A percentile compares a stretch with the other conserved stretches of the same genome.
These are phyloP conservation scores for Lolium multiflorum DNA, from an alignment of 176 grass and related monocot species.

Conservation along the genomic window DNA sequence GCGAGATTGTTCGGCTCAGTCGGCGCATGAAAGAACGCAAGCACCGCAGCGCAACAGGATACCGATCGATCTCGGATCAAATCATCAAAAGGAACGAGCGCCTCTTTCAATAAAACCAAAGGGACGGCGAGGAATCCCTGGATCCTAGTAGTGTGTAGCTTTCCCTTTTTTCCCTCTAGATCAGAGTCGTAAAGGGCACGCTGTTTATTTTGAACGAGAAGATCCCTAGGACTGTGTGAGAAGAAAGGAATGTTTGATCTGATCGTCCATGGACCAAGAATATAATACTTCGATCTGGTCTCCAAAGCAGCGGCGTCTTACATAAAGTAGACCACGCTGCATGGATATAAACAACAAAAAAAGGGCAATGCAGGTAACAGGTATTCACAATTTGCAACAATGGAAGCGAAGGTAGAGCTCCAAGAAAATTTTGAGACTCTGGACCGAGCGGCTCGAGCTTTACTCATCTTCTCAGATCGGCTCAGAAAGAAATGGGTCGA, in stretches of 20 bases:
- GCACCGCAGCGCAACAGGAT: not conserved
- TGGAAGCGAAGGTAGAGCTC: too few species aligned
- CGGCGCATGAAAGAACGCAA: slow-evolving; percentile 46
- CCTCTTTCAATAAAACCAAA: slow-evolving; percentile 52
- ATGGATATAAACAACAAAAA: not conserved
- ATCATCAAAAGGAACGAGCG: slow-evolving; percentile 53
- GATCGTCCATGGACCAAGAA: not conserved
- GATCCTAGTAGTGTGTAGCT: not conserved
- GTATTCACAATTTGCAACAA: too few species aligned
- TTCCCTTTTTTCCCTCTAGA: not conserved
- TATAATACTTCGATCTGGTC: not conserved
- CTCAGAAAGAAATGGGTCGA: too few species aligned
- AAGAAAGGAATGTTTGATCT: slow-evolving; percentile 44
- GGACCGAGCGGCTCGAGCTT: too few species aligned
- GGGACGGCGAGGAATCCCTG: slow-evolving; percentile 24
- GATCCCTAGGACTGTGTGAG: slow-evolving; percentile 48
- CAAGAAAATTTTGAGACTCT: too few species aligned
- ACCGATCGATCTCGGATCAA: slow-evolving; percentile 37
- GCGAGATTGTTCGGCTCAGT: slow-evolving; percentile 14
- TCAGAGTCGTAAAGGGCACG: slow-evolving; percentile 3
- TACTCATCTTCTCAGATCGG: too few species aligned
- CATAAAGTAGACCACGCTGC: not conserved
- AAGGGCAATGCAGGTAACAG: not conserved
- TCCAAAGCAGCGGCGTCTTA: slow-evolving; percentile 3
- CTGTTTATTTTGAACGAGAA: slow-evolving; percentile 31